Base-by-base conservation (phyloP, 2,329 filamentous ascomycete species). In the Stachybotrys elegans region DNA sequence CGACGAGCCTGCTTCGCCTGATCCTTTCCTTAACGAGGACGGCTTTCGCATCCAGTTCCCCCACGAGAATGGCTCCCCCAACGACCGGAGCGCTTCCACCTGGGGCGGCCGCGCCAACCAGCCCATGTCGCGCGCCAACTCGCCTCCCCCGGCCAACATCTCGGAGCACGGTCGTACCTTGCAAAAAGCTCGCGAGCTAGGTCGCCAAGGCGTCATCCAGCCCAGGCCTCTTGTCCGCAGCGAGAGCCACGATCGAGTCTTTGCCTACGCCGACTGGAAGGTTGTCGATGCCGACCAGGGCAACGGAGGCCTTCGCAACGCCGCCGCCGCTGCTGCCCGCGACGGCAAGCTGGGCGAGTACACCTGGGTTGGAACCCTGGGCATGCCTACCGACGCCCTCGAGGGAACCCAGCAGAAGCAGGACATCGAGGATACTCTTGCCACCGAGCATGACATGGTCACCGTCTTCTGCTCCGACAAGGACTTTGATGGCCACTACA, bases 401-500 rank as follows among this genome's bases (percentile, higher is more conserved):
- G 76, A 85, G 29, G 81, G 83, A 34, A 80, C 82, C 1, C 76
- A 84, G 55, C 83, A 88, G 57, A 92, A 86, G 60, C 76, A 86
- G 46, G 87, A 92, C 42, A 96, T 97, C 50, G 82, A 88, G 51
- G 86, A 93, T 59, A 81, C 79, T 44, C 69, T 97, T 8, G 83
- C 88, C 40, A 86, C 84, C 21, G 88, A 95, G 59, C 84, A 87
- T 61, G 82, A 93, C 54, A 90, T 88, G 56, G 66, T 95, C 52
- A 82, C 86, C 3, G 90, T 96, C 25, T 95, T 86, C 62, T 86
- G 88, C 63, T 86, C 82, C 48, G 92, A 97, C 68, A 89, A 86
- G 60, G 91, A 97, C 65, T 90, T 96, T 60, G 86, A 96, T 57
- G 90, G 91, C 2, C 91, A 95, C 67, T 97, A 97, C 60, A 81